Evolutionary conservation across 441 rosid genomes (phyloP).

Genomic region (Geranium incanum): DNA sequence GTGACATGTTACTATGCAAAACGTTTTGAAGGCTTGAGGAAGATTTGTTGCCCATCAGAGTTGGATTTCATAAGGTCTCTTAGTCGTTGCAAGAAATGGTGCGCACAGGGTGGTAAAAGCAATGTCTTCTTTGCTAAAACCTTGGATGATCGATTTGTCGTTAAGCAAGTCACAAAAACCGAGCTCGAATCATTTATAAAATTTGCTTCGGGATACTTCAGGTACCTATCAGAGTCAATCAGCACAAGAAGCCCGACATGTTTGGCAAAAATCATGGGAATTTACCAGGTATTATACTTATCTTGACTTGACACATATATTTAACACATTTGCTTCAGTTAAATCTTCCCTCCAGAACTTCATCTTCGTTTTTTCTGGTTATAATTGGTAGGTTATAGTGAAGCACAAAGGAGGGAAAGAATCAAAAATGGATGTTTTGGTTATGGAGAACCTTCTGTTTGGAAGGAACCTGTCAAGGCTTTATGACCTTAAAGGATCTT

Average conservation of each 20-base stretch:
- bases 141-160: slow-evolving; percentile 86
- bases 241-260: slow-evolving; percentile 81
- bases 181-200: slow-evolving; percentile 89
- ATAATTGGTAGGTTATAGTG: slow-evolving; percentile 44
- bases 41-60: slow-evolving; percentile 80
- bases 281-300: slow-evolving; percentile 67
- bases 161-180: slow-evolving; percentile 97
- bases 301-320: neutral
- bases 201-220: slow-evolving; percentile 80
- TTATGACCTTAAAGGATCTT: slow-evolving; percentile 94
- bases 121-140: slow-evolving; percentile 44
- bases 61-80: slow-evolving; percentile 81
- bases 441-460: slow-evolving; percentile 93
- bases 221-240: slow-evolving; percentile 71
- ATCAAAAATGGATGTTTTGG: slow-evolving; percentile 75
- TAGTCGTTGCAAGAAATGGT: slow-evolving; percentile 96
- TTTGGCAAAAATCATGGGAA: slow-evolving; percentile 92
- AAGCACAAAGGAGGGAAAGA: slow-evolving; percentile 86
- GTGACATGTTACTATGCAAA: slow-evolving; percentile 84
- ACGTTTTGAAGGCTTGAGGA: slow-evolving; percentile 75
- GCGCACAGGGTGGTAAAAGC: slow-evolving; percentile 99
- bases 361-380: slow-evolving; percentile 4
- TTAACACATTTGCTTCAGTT: neutral
- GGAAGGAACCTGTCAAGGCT: slow-evolving; percentile 63
- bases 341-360: slow-evolving; percentile 15